Conservation (phyloP, 2,329 filamentous ascomycete genomes). For the Plenodomus tracheiphilus region DNA sequence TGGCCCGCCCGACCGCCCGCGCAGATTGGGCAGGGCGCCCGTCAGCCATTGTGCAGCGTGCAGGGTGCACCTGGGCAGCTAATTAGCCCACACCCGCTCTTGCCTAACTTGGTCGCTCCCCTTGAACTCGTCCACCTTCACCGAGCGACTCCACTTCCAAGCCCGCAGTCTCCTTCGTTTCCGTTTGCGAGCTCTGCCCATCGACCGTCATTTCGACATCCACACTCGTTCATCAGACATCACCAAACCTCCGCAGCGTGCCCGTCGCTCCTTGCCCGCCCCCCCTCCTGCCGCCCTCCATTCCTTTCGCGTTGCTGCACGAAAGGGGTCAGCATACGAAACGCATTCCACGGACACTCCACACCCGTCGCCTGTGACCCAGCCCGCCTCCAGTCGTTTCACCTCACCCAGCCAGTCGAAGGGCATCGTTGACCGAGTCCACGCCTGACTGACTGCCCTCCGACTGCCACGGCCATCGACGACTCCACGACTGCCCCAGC, state of each 20-base stretch:
- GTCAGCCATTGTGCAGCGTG: neutral
- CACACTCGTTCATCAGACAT: constrained; percentile 29
- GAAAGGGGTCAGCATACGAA: constrained; percentile 35
- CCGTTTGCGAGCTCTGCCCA: constrained; percentile 11
- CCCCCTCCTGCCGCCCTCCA: no score
- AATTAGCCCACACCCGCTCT: constrained; percentile 1
- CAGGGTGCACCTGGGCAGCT: constrained; percentile 5
- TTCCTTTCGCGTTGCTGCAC: constrained; percentile 33
- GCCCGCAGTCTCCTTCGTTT: constrained; percentile 20
- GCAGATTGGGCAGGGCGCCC: neutral
- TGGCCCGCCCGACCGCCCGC: neutral
- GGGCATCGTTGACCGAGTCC: constrained; percentile 42
- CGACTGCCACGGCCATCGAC: neutral
- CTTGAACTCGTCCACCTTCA: constrained; percentile 10
- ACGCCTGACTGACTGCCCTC: constrained; percentile 1
- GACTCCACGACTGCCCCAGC: constrained; percentile 3
- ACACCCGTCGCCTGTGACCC: constrained; percentile 11
- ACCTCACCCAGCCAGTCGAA: constrained; percentile 21
- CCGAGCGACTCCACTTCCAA: constrained; percentile 10
- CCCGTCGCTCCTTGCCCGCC: constrained; percentile 6
- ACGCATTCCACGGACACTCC: constrained; percentile 39
- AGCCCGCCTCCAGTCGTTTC: constrained; percentile 9
- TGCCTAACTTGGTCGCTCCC: constrained; percentile 12
- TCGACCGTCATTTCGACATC: constrained; percentile 15
- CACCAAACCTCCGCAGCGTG: neutral